Evolutionary conservation across 257 asterid species (phyloP).

Genomic region (Fraxinus excelsior): DNA sequence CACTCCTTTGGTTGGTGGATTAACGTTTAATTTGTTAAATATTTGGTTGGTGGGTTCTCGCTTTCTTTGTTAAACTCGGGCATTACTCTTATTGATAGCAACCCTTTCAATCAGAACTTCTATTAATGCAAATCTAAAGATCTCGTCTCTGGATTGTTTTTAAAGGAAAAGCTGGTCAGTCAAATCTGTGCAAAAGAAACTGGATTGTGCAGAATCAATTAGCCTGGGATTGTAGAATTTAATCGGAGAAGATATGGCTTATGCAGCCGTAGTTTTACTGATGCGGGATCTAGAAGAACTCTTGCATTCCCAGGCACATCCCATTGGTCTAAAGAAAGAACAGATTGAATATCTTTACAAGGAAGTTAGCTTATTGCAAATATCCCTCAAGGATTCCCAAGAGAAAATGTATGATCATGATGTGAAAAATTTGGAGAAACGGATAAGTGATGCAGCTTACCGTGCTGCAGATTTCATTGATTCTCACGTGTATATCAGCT

Average conservation of each 20-base stretch:
- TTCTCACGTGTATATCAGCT: constrained; percentile 18
- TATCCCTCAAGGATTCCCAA: constrained; percentile 9
- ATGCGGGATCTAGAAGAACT: constrained; percentile 21
- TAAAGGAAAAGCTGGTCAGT: too few species aligned
- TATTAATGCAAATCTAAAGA: too few species aligned
- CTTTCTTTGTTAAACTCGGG: too few species aligned
- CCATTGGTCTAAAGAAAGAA: neutral
- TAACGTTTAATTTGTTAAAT: too few species aligned
- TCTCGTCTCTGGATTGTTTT: too few species aligned
- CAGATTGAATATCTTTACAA: constrained; percentile 4
- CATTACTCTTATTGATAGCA: too few species aligned
- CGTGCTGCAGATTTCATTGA: constrained; percentile 20
- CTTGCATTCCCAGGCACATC: neutral
- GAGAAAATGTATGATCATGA: constrained; percentile 10
- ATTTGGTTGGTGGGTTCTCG: too few species aligned
- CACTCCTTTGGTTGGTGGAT: too few species aligned
- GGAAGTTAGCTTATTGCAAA: constrained; percentile 1
- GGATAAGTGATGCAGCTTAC: constrained; percentile 9
- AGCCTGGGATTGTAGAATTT: neutral
- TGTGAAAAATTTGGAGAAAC: constrained; percentile 10
- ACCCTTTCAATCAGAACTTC: too few species aligned
- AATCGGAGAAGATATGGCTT: constrained; percentile 8
- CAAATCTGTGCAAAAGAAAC: too few species aligned
- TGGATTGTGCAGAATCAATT: neutral
- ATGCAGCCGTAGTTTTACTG: constrained; percentile 12